Evolutionary conservation across 768 basidiomycete species (phyloP).

Genomic region (Pisolithus tinctorius): DNA sequence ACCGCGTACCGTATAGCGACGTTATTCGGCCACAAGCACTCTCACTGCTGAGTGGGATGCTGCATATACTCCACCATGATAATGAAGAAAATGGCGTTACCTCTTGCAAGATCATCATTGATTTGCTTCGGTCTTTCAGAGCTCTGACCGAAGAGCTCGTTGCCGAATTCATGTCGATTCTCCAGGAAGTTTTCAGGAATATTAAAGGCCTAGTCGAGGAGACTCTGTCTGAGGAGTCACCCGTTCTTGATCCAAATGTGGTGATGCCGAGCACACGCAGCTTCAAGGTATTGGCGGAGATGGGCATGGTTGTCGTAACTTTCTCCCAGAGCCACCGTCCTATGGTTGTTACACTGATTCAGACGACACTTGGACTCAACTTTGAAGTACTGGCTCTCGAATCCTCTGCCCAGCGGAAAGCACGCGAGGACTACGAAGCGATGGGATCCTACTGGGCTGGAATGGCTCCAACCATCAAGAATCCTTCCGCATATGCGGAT

Average conservation of each 20-base stretch:
- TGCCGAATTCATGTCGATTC: constrained; percentile 71
- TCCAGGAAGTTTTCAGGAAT: constrained; percentile 72
- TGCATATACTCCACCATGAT: constrained; percentile 78
- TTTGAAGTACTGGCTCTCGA: constrained; percentile 75
- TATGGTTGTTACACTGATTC: constrained; percentile 58
- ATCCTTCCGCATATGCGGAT: constrained; percentile 69
- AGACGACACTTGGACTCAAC: constrained; percentile 66
- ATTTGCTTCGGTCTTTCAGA: constrained; percentile 76
- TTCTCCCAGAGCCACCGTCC: constrained; percentile 78
- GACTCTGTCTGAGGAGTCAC: constrained; percentile 63
- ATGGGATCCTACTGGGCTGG: constrained; percentile 82
- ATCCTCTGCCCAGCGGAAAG: constrained; percentile 73
- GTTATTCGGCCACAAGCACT: constrained; percentile 61
- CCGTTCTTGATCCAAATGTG: constrained; percentile 44
- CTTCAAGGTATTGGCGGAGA: constrained; percentile 92
- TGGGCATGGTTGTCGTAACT: constrained; percentile 86
- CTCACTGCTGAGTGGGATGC: constrained; percentile 70
- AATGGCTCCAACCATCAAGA: constrained; percentile 69
- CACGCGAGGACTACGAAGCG: constrained; percentile 71
- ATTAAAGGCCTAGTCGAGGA: constrained; percentile 68
- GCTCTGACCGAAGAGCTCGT: constrained; percentile 66
- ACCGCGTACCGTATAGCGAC: constrained; percentile 81
- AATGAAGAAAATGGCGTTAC: constrained; percentile 94
- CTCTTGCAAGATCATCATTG: constrained; percentile 87
- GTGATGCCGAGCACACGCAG: constrained; percentile 72